phyloP scores from a whole-genome alignment of 768 basidiomycete species.

The Macrolepiota dolichaula region DNA sequence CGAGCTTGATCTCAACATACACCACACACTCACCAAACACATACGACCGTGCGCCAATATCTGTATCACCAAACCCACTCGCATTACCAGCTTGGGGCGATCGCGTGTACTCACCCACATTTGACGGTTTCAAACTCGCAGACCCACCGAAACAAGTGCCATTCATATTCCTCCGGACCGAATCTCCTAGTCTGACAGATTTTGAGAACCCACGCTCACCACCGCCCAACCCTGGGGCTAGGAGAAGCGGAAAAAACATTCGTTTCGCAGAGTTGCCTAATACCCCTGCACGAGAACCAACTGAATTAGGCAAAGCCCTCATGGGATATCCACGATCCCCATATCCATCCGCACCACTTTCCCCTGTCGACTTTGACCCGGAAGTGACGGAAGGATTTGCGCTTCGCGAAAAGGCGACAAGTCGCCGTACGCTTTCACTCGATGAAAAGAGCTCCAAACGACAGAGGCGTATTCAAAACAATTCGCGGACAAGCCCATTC shows the following conservation, averaged over 20 bases:
- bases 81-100: conserved; percentile 54
- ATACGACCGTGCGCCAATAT: conserved; percentile 66
- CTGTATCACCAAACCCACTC: conserved; percentile 53
- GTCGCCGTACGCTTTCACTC: conserved; percentile 17
- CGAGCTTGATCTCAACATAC: conserved; percentile 52
- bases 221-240: conserved; percentile 19
- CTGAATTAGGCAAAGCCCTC: conserved; percentile 26
- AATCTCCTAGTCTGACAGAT: conserved; percentile 26
- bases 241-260: conserved; percentile 14
- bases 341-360: conserved; percentile 33
- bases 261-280: conserved; percentile 23
- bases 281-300: conserved; percentile 15
- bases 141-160: conserved; percentile 26
- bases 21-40: conserved; percentile 52
- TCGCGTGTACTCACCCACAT: conserved; percentile 36
- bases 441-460: conserved; percentile 19
- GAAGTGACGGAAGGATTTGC: conserved; percentile 6
- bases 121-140: conserved; percentile 31
- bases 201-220: conserved; percentile 40
- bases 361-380: conserved; percentile 14
- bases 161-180: conserved; percentile 1
- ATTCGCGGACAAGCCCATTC: not conserved
- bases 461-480: conserved; percentile 10
- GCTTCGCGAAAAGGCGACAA: not conserved
- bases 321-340: conserved; percentile 38